phyloP scores from a whole-genome alignment of 78 protist genomes.

The Dictyostelium capitatum region DNA sequence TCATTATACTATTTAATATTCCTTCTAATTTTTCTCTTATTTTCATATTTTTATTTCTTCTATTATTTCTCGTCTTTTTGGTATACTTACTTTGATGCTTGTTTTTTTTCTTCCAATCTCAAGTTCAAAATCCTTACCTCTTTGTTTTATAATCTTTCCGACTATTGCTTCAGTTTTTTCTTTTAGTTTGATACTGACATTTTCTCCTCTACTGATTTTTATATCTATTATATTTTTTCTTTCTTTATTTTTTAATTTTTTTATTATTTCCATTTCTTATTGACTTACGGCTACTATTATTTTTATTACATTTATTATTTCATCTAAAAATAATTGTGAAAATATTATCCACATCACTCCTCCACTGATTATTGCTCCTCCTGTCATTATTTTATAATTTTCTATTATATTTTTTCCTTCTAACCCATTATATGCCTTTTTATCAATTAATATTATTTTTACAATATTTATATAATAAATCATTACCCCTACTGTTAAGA shows the following conservation, averaged over 20 bases:
- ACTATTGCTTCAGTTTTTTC: not conserved
- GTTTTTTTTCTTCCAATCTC: not conserved
- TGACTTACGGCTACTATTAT: not conserved
- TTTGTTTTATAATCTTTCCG: not conserved
- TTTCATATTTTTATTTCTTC: not conserved
- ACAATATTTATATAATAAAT: not conserved
- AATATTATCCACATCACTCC: not conserved
- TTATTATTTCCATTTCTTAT: not conserved
- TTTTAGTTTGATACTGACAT: not conserved
- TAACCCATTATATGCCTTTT: not conserved
- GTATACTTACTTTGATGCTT: not conserved
- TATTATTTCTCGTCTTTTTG: not conserved
- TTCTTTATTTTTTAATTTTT: not conserved
- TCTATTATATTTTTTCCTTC: not conserved
- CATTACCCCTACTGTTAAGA: slow-evolving; percentile 1
- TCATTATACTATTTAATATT: not conserved
- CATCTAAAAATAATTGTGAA: not conserved
- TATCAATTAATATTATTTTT: not conserved
- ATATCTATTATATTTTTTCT: not conserved
- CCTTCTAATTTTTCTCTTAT: not conserved
- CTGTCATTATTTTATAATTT: not conserved
- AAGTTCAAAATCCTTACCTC: not conserved
- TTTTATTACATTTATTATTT: not conserved
- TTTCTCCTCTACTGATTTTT: not conserved
- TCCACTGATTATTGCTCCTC: not conserved